A percentile compares a stretch with the other conserved stretches of the same genome.
phyloP scores from a whole-genome alignment of 495 filamentous ascomycete species.

The Cladorrhinum samala region DNA sequence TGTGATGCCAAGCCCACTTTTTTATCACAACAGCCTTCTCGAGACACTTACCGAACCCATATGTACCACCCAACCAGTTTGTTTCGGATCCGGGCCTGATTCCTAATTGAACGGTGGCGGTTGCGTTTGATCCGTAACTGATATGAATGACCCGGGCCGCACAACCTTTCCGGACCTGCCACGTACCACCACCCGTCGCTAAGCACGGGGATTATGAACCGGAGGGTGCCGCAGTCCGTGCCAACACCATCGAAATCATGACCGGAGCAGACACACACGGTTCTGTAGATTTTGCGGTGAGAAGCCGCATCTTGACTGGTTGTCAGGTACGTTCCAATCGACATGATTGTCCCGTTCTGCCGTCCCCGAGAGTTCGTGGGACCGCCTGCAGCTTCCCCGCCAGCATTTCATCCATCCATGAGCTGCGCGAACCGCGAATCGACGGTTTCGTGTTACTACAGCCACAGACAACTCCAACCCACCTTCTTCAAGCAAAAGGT shows the following conservation, averaged over 20 bases:
- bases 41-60: not conserved
- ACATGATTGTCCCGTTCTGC: not conserved
- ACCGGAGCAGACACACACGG: not conserved
- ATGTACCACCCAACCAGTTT: not conserved
- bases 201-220: not conserved
- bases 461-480: no score
- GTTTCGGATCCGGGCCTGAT: not conserved
- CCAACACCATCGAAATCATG: not conserved
- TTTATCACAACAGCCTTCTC: no score
- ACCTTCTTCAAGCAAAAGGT: no score
- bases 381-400: not conserved
- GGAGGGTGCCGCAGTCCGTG: not conserved
- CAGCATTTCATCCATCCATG: not conserved
- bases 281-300: not conserved
- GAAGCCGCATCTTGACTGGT: not conserved
- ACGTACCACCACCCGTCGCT: conserved; percentile 1
- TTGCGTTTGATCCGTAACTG: not conserved
- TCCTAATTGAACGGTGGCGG: not conserved
- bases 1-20: no score
- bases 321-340: not conserved
- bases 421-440: not conserved
- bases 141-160: not conserved
- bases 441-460: not conserved
- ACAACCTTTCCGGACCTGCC: not conserved
- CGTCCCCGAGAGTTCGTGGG: not conserved